Conservation (phyloP, 202 grass and related monocot species). For the Digitaria exilis region DNA sequence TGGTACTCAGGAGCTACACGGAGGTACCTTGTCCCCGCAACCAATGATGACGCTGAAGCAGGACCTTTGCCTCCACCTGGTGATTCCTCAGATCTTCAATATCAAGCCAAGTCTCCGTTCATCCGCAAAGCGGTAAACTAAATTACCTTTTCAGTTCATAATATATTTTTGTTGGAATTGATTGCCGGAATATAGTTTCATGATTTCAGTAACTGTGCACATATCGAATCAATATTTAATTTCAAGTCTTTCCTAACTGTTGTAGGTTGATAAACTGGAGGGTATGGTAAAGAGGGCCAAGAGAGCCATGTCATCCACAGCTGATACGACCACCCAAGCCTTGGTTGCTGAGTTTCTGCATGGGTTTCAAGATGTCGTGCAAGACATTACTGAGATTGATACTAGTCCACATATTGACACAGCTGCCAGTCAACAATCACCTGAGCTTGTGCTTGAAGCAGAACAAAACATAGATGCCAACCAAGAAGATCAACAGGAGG, state of each 20-base stretch:
- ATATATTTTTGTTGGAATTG: slow-evolving; percentile 6
- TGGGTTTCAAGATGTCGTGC: slow-evolving; percentile 54
- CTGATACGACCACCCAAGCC: slow-evolving; percentile 42
- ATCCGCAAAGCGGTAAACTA: slow-evolving; percentile 49
- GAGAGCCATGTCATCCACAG: slow-evolving; percentile 40
- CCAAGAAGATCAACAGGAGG: slow-evolving; percentile 42
- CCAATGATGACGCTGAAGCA: slow-evolving; percentile 34
- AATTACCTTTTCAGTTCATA: neutral
- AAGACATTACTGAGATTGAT: slow-evolving; percentile 44
- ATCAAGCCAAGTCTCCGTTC: slow-evolving; percentile 44
- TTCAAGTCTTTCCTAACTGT: slow-evolving; percentile 14
- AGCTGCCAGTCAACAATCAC: slow-evolving; percentile 7
- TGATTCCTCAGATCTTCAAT: slow-evolving; percentile 25
- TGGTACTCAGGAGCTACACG: slow-evolving; percentile 54
- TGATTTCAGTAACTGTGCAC: neutral
- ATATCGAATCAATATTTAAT: slow-evolving; percentile 9
- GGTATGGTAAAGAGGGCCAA: slow-evolving; percentile 47
- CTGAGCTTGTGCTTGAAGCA: slow-evolving; percentile 22
- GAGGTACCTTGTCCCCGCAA: slow-evolving; percentile 51
- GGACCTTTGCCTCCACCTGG: slow-evolving; percentile 18
- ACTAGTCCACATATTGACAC: slow-evolving; percentile 25
- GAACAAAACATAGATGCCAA: slow-evolving; percentile 30
- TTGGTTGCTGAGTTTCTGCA: slow-evolving; percentile 49
- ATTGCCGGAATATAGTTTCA: slow-evolving; percentile 23
- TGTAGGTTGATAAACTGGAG: slow-evolving; percentile 52